A percentile compares a stretch with the other conserved stretches of the same genome.
Conservation (phyloP, 352 stramenopile species). For the Globisporangium megalacanthum region DNA sequence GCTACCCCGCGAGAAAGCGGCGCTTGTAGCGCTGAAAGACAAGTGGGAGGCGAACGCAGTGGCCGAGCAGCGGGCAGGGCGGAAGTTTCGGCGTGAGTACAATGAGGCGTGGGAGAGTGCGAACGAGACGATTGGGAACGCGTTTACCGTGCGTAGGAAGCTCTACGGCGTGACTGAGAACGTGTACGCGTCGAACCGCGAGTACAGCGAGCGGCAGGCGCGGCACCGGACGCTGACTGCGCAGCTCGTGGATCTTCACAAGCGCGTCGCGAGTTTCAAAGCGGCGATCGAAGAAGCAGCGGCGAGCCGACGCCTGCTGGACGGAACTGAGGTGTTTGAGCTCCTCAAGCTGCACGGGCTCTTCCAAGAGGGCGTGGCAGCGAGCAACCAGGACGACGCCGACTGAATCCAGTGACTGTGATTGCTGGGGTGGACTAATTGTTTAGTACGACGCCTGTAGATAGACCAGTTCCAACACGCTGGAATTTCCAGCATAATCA, state of each 20-base stretch:
- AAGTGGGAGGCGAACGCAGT: slow-evolving; percentile 45
- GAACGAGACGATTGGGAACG: slow-evolving; percentile 39
- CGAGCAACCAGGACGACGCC: slow-evolving; percentile 26
- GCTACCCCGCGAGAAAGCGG: slow-evolving; percentile 34
- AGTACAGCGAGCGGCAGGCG: slow-evolving; percentile 29
- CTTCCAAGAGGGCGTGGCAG: slow-evolving; percentile 11
- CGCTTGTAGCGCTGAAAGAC: slow-evolving; percentile 33
- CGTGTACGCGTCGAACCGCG: slow-evolving; percentile 54
- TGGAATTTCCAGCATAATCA: not conserved
- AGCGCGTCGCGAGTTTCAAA: slow-evolving; percentile 31
- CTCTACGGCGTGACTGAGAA: slow-evolving; percentile 69
- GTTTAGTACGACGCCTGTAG: no score
- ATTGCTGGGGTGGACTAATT: not conserved
- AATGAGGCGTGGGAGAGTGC: slow-evolving; percentile 20
- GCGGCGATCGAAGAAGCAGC: slow-evolving; percentile 33
- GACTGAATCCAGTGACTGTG: not conserved
- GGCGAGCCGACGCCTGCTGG: slow-evolving; percentile 39
- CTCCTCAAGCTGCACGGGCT: slow-evolving; percentile 37
- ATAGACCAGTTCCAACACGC: no score
- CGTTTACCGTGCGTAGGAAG: slow-evolving; percentile 33
- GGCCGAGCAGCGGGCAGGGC: slow-evolving; percentile 36
- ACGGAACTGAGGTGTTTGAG: slow-evolving; percentile 45
- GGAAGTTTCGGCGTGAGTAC: slow-evolving; percentile 38
- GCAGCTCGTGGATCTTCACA: slow-evolving; percentile 31
- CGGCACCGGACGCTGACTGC: slow-evolving; percentile 22